phyloP scores from a whole-genome alignment of 1,284 basidiomycete species.

The Leccinum ponderosum region DNA sequence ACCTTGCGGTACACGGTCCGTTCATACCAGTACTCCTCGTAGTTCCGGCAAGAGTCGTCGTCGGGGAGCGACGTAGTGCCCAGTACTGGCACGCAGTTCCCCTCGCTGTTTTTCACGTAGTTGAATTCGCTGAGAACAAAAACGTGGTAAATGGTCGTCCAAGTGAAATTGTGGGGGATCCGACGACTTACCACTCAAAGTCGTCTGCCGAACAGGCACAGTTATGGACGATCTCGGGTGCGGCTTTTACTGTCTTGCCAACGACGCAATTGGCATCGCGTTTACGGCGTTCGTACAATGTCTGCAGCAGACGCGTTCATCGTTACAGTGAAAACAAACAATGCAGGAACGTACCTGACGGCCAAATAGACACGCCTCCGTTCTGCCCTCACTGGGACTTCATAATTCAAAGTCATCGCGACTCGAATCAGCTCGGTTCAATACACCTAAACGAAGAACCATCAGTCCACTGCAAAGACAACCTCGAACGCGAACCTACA shows the following conservation, averaged over 20 bases:
- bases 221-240: constrained; percentile 58
- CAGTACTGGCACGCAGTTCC: constrained; percentile 73
- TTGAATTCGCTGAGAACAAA: constrained; percentile 79
- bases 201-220: constrained; percentile 76
- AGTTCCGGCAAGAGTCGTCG: constrained; percentile 62
- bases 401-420: constrained; percentile 94
- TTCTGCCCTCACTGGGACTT: constrained; percentile 90
- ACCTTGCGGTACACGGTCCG: constrained; percentile 89
- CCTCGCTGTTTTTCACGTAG: constrained; percentile 64
- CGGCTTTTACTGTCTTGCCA: constrained; percentile 62
- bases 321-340: background rate
- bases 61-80: constrained; percentile 63
- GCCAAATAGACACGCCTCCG: constrained; percentile 76
- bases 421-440: constrained; percentile 69
- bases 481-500: constrained; percentile 52
- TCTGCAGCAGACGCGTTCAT: constrained; percentile 44
- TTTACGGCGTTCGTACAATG: constrained; percentile 83
- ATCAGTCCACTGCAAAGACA: constrained; percentile 1
- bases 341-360: constrained; percentile 55
- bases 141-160: background rate
- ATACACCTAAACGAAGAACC: constrained; percentile 49
- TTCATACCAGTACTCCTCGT: constrained; percentile 85
- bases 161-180: background rate
- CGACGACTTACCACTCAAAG: constrained; percentile 84
- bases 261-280: constrained; percentile 84